These are phyloP conservation scores for Epichloe baconii DNA, from an alignment of 2,329 filamentous ascomycete genomes.

Conservation along the genomic window DNA sequence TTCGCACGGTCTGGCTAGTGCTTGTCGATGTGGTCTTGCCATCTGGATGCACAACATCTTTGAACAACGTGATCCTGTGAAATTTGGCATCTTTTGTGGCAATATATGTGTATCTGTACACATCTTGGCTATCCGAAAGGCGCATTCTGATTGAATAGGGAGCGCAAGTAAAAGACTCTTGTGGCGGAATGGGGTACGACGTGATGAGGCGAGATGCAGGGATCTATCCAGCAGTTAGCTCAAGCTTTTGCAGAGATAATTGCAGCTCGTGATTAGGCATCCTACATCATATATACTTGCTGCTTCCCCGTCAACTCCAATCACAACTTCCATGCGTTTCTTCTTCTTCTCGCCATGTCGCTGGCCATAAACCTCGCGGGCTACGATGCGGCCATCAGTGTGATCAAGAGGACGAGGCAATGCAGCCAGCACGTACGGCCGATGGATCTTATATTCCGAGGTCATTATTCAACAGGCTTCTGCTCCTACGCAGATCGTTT, in stretches of 20 bases:
- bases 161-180: conserved; percentile 49
- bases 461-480: conserved; percentile 30
- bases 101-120: conserved; percentile 48
- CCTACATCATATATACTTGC: conserved; percentile 53
- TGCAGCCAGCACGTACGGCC: conserved; percentile 49
- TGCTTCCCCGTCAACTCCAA: conserved; percentile 52
- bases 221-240: conserved; percentile 29
- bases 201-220: conserved; percentile 48
- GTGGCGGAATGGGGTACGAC: conserved; percentile 53
- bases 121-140: conserved; percentile 30
- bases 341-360: conserved; percentile 44
- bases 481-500: neutral
- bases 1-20: conserved; percentile 28
- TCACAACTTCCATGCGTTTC: conserved; percentile 49
- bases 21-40: conserved; percentile 40
- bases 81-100: conserved; percentile 36
- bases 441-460: conserved; percentile 47
- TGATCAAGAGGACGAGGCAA: conserved; percentile 45
- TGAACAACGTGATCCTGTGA: conserved; percentile 45
- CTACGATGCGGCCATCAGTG: conserved; percentile 36
- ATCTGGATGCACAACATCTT: conserved; percentile 38
- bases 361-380: conserved; percentile 49
- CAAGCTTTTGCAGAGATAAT: neutral
- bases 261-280: neutral
- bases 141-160: conserved; percentile 45